Evolutionary conservation across 164 flowering plant genomes (phyloP), one percentile per base, ranked within the genome.

Genomic region (Vitis vinifera): DNA sequence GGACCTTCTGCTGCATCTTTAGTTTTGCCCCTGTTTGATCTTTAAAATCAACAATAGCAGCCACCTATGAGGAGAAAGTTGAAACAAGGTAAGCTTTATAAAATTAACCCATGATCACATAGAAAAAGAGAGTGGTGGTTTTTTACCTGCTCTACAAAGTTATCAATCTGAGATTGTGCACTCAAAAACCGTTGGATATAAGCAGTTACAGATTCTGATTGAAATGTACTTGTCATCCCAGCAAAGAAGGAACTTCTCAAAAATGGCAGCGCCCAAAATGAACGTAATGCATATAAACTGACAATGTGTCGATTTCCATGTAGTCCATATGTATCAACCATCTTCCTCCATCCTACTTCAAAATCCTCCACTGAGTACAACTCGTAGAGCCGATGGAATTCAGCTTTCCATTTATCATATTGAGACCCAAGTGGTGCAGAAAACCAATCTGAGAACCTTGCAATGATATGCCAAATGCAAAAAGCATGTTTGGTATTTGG

Each of bases 371-470:
- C 81, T 3, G 71, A 68, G 17, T 83, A 80, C 80, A 92, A 69
- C 71, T 78, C 81, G 73, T 86, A 88, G n/a, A 92, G 89, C 63
- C 85, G 84, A 78, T 81, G 83, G 64, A 92, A 90, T 68, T 89
- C 91, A 37, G 84, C 80, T 65, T 87, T 90, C 94, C 94, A 92
- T 17, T 76, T 82, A 78, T 88, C 92, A 70, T 90, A 92, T 59
- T 76, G 85, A 19, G 88, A 77, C 31, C 90, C 94, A 50, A 88
- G 92, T 50, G 82, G 75, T 53, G 73, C 73, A 75, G 88, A 83
- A 80, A 92, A 91, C 94, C 94, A 91, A 67, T 86, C 87, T 9
- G 93, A 84, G 81, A 89, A 89, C 76, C 84, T 88, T 10, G 93
- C 74, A 65, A 81, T 71, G 51, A 92, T 88, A 68, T 88, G 89